phyloP scores from a whole-genome alignment of 345 rosid species.

The Lepidium sativum region DNA sequence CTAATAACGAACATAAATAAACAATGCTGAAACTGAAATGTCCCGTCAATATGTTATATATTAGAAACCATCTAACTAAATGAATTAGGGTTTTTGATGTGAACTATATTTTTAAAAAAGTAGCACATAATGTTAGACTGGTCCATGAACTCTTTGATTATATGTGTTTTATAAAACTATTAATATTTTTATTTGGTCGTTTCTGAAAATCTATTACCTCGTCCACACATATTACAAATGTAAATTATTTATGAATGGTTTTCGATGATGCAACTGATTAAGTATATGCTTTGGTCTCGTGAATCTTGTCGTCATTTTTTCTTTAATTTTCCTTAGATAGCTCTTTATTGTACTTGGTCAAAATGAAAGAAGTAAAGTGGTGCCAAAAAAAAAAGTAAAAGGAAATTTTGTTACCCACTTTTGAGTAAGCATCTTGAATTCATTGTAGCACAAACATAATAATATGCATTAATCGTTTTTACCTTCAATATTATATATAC shows the following conservation, averaged over 20 bases:
- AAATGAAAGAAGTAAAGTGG: slow-evolving; percentile 19
- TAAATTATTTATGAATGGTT: background rate
- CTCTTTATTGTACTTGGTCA: slow-evolving; percentile 13
- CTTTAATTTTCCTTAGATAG: background rate
- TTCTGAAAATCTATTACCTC: background rate
- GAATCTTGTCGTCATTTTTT: background rate
- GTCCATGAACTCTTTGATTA: background rate
- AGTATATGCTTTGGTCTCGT: background rate
- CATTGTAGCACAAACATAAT: background rate
- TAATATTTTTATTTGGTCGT: background rate
- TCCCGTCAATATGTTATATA: background rate
- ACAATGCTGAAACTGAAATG: slow-evolving; percentile 7
- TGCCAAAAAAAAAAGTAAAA: slow-evolving; percentile 11
- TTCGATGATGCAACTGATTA: background rate
- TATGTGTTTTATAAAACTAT: background rate
- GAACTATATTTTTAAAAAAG: background rate
- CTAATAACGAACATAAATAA: slow-evolving; percentile 1
- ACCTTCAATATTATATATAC: too few relatives aligned
- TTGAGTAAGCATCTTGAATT: too few relatives aligned
- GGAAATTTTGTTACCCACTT: slow-evolving; percentile 1
- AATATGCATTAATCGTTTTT: background rate
- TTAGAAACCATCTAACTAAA: background rate
- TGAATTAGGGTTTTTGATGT: background rate
- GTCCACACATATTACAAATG: background rate
- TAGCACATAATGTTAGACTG: slow-evolving; percentile 20